These are phyloP conservation scores for Hydnomerulius pinastri DNA, from an alignment of 768 basidiomycete species.

Conservation along the genomic window DNA sequence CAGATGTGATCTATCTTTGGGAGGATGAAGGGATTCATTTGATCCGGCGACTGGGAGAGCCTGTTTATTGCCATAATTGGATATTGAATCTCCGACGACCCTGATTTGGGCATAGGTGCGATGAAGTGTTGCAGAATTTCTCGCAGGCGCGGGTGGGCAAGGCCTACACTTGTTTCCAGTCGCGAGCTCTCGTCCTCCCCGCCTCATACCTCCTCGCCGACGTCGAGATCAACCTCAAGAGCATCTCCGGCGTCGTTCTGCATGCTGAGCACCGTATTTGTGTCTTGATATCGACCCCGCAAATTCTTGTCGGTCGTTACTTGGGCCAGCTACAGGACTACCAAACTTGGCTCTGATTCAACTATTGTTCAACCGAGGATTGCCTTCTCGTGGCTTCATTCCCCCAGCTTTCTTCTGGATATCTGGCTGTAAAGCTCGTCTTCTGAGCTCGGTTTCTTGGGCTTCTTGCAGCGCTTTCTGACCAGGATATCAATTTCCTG, in stretches of 20 bases:
- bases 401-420: background rate
- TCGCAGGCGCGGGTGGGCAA: background rate
- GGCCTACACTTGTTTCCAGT: background rate
- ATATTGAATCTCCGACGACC: slow-evolving; percentile 33
- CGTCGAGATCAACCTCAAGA: background rate
- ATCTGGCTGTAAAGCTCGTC: background rate
- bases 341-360: slow-evolving; percentile 17
- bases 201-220: slow-evolving; percentile 8
- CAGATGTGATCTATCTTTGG: background rate
- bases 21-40: too few species aligned
- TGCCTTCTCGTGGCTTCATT: slow-evolving; percentile 4
- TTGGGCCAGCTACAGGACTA: slow-evolving; percentile 9
- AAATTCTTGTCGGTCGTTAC: slow-evolving; percentile 4
- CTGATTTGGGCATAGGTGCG: slow-evolving; percentile 10
- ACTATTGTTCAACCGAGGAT: slow-evolving; percentile 7
- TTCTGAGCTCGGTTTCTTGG: background rate
- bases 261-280: slow-evolving; percentile 8
- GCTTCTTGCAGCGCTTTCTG: background rate
- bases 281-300: slow-evolving; percentile 7
- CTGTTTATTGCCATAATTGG: too few species aligned
- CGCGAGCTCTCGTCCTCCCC: slow-evolving; percentile 10
- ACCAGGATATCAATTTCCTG: background rate
- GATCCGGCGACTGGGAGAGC: too few species aligned
- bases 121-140: slow-evolving; percentile 6
- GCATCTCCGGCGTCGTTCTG: slow-evolving; percentile 3